Percentiles rank a stretch among this genome's conserved stretches.
These are phyloP conservation scores for Phytophthora idaei DNA, from an alignment of 352 stramenopile species.

Conservation along the genomic window DNA sequence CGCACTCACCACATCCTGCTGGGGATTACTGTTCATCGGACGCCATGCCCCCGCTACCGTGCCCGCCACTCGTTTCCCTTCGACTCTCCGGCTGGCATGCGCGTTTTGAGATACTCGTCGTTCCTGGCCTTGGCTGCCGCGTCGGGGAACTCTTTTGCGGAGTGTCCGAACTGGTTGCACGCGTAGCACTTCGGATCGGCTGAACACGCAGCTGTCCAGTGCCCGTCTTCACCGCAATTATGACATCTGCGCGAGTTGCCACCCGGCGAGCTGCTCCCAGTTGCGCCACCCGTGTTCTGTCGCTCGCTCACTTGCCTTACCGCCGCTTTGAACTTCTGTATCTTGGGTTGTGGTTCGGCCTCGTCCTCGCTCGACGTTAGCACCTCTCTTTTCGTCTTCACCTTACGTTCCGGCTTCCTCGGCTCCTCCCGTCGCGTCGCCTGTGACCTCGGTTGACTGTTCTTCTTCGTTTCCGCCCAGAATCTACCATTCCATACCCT, in stretches of 20 bases:
- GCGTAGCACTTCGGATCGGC: not conserved
- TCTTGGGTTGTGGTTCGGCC: not conserved
- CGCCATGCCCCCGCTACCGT: not conserved
- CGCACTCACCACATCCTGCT: no score
- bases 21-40: not conserved
- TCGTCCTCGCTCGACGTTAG: not conserved
- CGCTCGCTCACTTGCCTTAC: not conserved
- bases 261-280: not conserved
- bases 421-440: not conserved
- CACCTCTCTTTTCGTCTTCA: not conserved
- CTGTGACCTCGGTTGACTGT: not conserved
- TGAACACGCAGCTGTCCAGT: not conserved
- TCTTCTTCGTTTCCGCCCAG: not conserved
- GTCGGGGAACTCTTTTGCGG: not conserved
- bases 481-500: constrained; percentile 5
- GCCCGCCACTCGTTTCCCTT: not conserved
- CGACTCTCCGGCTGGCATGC: not conserved
- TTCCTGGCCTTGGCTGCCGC: not conserved
- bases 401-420: not conserved
- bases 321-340: not conserved
- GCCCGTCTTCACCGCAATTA: not conserved
- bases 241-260: not conserved
- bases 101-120: not conserved
- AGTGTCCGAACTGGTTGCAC: not conserved
- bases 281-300: not conserved